Base-by-base conservation (phyloP, 345 rosid species). In the Noccaea bulbosa region DNA sequence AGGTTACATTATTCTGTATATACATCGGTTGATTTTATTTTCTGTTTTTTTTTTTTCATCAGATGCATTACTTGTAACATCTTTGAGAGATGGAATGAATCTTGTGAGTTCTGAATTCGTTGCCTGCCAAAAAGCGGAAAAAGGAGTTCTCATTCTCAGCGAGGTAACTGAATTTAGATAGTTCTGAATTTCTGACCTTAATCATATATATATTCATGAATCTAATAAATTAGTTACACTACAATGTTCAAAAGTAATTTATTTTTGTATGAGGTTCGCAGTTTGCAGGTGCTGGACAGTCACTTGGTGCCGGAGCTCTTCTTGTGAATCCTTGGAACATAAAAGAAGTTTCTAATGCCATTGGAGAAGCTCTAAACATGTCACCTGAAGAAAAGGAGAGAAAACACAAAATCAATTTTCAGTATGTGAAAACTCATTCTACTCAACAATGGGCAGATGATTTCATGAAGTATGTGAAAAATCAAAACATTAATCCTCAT, bases 221-320 rank as follows among this genome's bases (percentile, higher is more conserved):
- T 38, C 50, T 37, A 32, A 12, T 58, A 12, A 39, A 9, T 14
- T 24, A 24, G 27, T 24, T 24, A 24, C 27, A 24, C 3, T 12
- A 34, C 20, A 41, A 33, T 14, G 16, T 9, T 72, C 53, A 41
- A 20, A 8, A 65, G 14, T 27, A 38, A 45, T 3, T 10, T 56
- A 11, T 2, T 11, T 39, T 57, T 66, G 71, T 47, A 58, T 71
- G 70, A 62, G 56, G 45, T 61, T 76, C 79, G 48, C 72, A 94
- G 99, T 94, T 91, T 82, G 96, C 99, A 34, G 99, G 99, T 67
- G 99, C 99, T 38, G 95, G 96, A 54, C 99, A 94, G 73, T 91
- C 96, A 40, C 82, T 94, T 54, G 99, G 99, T 65, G 99, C 97
- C 74, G 99, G 99, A 62, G 97, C 99, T 50, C 82, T 94, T 64